Evolutionary conservation across 129 eudicot genomes (phyloP), one percentile per base, ranked within the genome.

Genomic region (Artemisia tridentata): DNA sequence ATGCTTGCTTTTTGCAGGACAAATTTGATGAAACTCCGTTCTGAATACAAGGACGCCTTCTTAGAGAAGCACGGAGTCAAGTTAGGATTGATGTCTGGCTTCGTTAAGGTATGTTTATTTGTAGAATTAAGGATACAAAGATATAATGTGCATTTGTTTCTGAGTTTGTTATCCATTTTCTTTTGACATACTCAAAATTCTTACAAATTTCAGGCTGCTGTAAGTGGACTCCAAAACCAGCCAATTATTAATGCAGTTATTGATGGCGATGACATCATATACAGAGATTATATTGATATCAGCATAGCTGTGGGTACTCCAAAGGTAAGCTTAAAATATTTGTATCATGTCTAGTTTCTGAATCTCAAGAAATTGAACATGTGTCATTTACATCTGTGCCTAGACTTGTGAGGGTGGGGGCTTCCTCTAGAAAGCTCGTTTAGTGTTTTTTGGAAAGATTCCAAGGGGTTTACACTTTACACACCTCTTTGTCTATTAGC

Each of bases 301-400:
- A 92, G 98, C 80, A 89, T 92, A 46, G 98, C 98, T 60, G 98
- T 92, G 64, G 98, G 98, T 47, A 92, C 98, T 68, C 87, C 93
- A 31, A 92, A 92, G 98, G 98, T 77, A 79, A 78, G 77, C 58
- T 84, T 76, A 1, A 43, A 21, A 2, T 65, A 34, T 49, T 38
- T 58, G 38, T 13, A 23, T 46, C 49, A 21, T 56, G 23, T 68
- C 29, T 29, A 43, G 21, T 23, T 41, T 45, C 34, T 49, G 59
- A 38, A 25, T 67, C 27, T 7, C 61, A 13, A 19, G 53, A 73
- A 29, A 31, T 48, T 57, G 52, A 46, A 66, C 8, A 27, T 29
- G 50, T 75, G 52, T 7, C 9, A 31, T 31, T 17, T 1, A 27
- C n/a, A 2, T 11, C 10, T 17, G 9, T 49, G 53, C 15, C 31